Evolutionary conservation across 2,329 filamentous ascomycete genomes (phyloP), one percentile per base, ranked within the genome.

Genomic region (Colletotrichum trifolii): DNA sequence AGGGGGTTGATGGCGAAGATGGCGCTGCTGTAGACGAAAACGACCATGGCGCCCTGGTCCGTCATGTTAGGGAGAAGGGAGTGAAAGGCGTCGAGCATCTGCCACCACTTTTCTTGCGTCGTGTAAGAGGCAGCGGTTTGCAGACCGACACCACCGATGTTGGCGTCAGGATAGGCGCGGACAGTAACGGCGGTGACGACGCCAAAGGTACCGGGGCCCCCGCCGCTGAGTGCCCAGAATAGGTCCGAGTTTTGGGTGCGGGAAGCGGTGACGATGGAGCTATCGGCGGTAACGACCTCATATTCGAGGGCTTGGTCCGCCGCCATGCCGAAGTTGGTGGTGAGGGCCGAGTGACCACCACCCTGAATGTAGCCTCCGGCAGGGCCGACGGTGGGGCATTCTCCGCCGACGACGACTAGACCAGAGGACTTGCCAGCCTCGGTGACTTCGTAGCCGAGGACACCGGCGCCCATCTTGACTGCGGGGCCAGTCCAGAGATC

Each of bases 181-280:
- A 83, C 76, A 0, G 84, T 89, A 72, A 89, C 78, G 2, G 83
- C 85, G 13, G 81, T 73, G 2, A 89, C 85, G 2, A 89, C 78
- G 2, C 79, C 87, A 68, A 84, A 90, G 36, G 81, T 89, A 13
- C 86, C 85, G 9, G 82, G 84, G 2, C 88, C 87, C 0, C 88
- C 87, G 4, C 87, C 87, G 46, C 79, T 79, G 1, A 89, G 74
- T 1, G 88, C 89, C 88, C 87, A 91, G 76, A 87, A 90, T 1
- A 91, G 77, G 55, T 90, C 87, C 0, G 77, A 62, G 67, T 90
- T 85, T 38, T 82, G 66, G 0, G 70, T 71, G 0, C 76, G 78
- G 4, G 78, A 82, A 0, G 85, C 86, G 2, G 73, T 81, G 2
- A 88, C 67, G n/a, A 82, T 70, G 13, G 78, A 63, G 2, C 87